Base-by-base conservation (phyloP, 495 filamentous ascomycete genomes). In the Penicillium desertorum region DNA sequence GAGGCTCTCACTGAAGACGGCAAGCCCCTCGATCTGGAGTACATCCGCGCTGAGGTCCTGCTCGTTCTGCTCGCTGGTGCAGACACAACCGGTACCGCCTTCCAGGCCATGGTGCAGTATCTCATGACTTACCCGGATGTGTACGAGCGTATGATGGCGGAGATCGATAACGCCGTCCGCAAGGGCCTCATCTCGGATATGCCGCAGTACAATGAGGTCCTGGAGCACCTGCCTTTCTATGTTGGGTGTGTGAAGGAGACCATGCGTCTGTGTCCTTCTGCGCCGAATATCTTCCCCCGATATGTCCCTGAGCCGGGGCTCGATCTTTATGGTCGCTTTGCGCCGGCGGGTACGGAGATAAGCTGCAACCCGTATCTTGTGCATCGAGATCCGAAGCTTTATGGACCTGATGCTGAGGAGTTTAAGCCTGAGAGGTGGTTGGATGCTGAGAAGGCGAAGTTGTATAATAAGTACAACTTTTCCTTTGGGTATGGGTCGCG, bases 21-120 rank as follows among this genome's bases (percentile, higher is more conserved):
- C 17, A 75, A 79, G 41, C 74, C 74, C 3, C 63, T 83, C 6
- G 71, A 76, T 11, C 64, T 77, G 59, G 74, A 77, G 20, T 77
- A 82, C 51, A 73, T 84, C 61, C 77, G 79, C 51, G 79, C 80
- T 0, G 83, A 84, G 66, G 76, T 81, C 20, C 65, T 84, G 3
- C 68, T 84, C 0, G 75, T 84, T 17, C 65, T 85, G 45, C 72
- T 87, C 10, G 86, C 85, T 3, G 85, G 84, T n/a, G 80, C 84
- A 8, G 87, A 90, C 57, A 86, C 86, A 11, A 84, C 81, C 0
- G 80, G 82, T 0, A 83, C 79, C 1, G 73, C 79, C 9, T 78
- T 89, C 62, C 76, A 77, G 45, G 78, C 76, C 2, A 72, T 83
- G 41, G 67, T 88, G 43, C 59, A 76, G 22, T 79, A 82, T 58